These are phyloP conservation scores for Eimeria falciformis DNA, from an alignment of 169 alveolate genomes.

Conservation along the genomic window DNA sequence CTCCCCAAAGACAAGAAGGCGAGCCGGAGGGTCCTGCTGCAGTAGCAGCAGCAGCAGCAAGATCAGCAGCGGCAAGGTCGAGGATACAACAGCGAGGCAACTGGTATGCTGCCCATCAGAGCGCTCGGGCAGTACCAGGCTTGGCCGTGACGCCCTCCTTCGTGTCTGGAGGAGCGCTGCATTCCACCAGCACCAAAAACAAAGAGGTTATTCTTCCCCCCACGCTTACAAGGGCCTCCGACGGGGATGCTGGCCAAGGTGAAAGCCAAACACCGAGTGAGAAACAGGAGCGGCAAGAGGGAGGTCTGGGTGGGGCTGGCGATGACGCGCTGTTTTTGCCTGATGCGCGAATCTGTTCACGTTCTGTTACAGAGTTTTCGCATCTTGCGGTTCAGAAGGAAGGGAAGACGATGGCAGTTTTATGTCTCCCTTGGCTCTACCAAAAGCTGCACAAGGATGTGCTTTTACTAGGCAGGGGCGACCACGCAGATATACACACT, in stretches of 20 bases:
- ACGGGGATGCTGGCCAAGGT: background rate
- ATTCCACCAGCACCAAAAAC: slow-evolving; percentile 73
- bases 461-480: slow-evolving; percentile 50
- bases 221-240: background rate
- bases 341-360: background rate
- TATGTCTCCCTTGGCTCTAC: slow-evolving; percentile 39
- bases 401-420: background rate
- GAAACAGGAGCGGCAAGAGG: background rate
- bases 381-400: slow-evolving; percentile 59
- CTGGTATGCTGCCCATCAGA: slow-evolving; percentile 43
- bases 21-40: slow-evolving; percentile 23
- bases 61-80: background rate
- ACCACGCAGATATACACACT: slow-evolving; percentile 46
- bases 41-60: slow-evolving; percentile 45
- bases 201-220: slow-evolving; percentile 57
- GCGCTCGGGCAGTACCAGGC: background rate
- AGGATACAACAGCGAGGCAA: slow-evolving; percentile 22
- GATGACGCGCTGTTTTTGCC: background rate
- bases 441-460: slow-evolving; percentile 30
- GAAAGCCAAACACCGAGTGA: background rate
- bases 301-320: background rate
- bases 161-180: slow-evolving; percentile 70
- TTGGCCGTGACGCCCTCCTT: slow-evolving; percentile 3
- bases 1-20: background rate
- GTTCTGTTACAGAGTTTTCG: slow-evolving; percentile 19